Conservation (phyloP, 805 yeast genomes). For the Metschnikowia lachancei region DNA sequence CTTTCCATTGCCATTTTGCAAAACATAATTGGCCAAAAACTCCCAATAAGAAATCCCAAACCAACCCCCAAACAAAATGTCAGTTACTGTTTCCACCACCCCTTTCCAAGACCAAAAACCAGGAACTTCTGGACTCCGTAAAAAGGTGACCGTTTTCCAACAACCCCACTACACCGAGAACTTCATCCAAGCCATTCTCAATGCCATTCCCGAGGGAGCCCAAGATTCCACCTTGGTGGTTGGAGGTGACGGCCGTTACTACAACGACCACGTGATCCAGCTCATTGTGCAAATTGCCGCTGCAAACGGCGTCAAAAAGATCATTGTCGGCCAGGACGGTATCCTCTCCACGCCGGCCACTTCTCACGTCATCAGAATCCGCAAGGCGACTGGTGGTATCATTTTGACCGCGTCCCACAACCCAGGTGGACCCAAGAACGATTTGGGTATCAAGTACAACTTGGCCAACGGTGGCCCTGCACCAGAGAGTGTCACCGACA, state of each 20-base stretch:
- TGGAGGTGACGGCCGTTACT: constrained; percentile 97
- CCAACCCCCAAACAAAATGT: constrained; percentile 18
- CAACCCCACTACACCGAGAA: constrained; percentile 83
- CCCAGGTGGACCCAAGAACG: constrained; percentile 94
- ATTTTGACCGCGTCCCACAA: constrained; percentile 95
- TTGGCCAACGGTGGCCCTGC: constrained; percentile 97
- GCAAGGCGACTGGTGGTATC: constrained; percentile 85
- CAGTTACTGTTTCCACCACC: constrained; percentile 50
- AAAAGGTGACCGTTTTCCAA: constrained; percentile 83
- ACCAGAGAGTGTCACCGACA: constrained; percentile 89
- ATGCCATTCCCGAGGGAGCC: constrained; percentile 88
- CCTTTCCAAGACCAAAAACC: constrained; percentile 92
- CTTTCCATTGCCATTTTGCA: too few species aligned
- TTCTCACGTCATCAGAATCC: constrained; percentile 81
- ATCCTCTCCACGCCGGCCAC: constrained; percentile 95
- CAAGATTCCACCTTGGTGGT: constrained; percentile 73
- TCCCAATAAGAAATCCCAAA: too few species aligned
- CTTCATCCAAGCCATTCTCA: constrained; percentile 82
- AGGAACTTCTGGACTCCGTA: constrained; percentile 95
- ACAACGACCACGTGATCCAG: constrained; percentile 78
- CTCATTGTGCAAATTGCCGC: constrained; percentile 80
- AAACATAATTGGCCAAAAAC: too few species aligned
- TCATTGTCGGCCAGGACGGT: constrained; percentile 86
- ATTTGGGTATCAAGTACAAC: constrained; percentile 94
- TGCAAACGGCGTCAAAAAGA: constrained; percentile 83